Conservation (phyloP, 2,329 filamentous ascomycete species). For the Thielaviopsis populi region DNA sequence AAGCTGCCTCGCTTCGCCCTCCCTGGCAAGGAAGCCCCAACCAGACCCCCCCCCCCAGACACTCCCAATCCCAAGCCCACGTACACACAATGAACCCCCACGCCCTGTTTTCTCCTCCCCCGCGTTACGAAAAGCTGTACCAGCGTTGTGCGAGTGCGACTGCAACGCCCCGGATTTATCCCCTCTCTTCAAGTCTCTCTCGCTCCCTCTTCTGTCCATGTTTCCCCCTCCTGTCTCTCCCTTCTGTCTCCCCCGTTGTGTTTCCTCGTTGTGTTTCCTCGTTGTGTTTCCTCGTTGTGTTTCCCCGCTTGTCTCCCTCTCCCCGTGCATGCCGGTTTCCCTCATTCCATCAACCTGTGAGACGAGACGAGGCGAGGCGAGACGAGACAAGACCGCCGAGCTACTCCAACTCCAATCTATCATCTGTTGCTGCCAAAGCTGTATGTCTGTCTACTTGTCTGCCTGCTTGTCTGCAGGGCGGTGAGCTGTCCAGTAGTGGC, state of each 20-base stretch:
- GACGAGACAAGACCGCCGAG: not conserved
- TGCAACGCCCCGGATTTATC: not conserved
- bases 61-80: not conserved
- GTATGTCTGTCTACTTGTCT: too few species aligned
- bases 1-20: not conserved
- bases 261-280: not conserved
- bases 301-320: too few species aligned
- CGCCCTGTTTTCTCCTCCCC: slow-evolving; percentile 31
- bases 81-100: slow-evolving; percentile 29
- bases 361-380: too few species aligned
- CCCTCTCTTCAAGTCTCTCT: too few species aligned
- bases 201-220: too few species aligned
- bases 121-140: slow-evolving; percentile 31
- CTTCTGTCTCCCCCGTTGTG: not conserved
- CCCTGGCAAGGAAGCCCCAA: not conserved
- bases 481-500: too few species aligned
- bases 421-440: too few species aligned
- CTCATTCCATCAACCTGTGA: too few species aligned
- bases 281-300: not conserved
- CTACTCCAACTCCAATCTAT: not conserved
- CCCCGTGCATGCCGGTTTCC: too few species aligned
- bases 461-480: too few species aligned
- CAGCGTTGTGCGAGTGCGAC: too few species aligned
- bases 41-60: not conserved
- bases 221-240: too few species aligned